These are phyloP conservation scores for Syzygium aromaticum DNA, from an alignment of 345 rosid genomes.

Conservation along the genomic window DNA sequence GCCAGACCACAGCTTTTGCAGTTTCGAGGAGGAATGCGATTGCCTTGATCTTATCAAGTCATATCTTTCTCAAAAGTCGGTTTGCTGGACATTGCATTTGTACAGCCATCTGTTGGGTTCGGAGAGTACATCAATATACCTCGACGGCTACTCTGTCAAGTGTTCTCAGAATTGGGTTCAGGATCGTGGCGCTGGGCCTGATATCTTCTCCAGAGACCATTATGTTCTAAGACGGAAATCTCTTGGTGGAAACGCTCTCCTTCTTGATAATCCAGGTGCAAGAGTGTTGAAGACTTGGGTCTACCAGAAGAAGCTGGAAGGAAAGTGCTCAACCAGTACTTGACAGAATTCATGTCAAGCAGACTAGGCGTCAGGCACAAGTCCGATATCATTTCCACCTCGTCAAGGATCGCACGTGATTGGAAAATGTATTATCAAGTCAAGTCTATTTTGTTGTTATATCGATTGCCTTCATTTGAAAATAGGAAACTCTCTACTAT, in stretches of 20 bases:
- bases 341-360: constrained; percentile 92
- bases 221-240: constrained; percentile 47
- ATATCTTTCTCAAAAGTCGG: constrained; percentile 27
- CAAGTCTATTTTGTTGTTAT: constrained; percentile 10
- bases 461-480: background rate
- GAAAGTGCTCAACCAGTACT: constrained; percentile 69
- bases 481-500: background rate
- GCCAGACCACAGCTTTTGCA: constrained; percentile 68
- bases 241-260: constrained; percentile 78
- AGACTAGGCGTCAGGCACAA: constrained; percentile 72
- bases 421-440: constrained; percentile 72
- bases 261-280: constrained; percentile 51
- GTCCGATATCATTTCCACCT: constrained; percentile 46
- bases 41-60: constrained; percentile 48
- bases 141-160: constrained; percentile 78
- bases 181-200: constrained; percentile 82
- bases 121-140: constrained; percentile 60
- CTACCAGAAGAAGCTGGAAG: constrained; percentile 73
- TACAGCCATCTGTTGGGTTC: constrained; percentile 42
- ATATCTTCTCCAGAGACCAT: constrained; percentile 83
- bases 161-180: constrained; percentile 84
- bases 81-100: constrained; percentile 18
- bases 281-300: constrained; percentile 66
- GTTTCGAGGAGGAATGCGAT: constrained; percentile 61
- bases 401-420: constrained; percentile 76